Evolutionary conservation across 768 basidiomycete genomes (phyloP).

Genomic region (Cytidiella melzeri): DNA sequence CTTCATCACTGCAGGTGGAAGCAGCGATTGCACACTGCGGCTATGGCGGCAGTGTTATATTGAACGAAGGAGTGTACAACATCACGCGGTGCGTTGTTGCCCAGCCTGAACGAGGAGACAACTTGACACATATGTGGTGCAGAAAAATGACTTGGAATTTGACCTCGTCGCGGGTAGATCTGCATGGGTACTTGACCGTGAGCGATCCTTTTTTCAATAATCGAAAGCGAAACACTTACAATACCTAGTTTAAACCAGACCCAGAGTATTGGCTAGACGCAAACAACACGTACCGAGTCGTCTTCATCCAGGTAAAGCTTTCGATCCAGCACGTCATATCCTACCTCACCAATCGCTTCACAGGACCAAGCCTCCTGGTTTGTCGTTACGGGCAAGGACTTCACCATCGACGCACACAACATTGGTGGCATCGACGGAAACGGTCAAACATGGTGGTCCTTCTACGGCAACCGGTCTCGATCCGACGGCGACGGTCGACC

Average conservation of each 20-base stretch:
- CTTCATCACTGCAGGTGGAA: conserved; percentile 32
- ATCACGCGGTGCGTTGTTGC: conserved; percentile 37
- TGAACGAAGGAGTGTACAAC: conserved; percentile 41
- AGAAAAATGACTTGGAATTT: conserved; percentile 55
- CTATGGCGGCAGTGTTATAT: conserved; percentile 37
- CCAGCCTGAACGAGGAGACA: not conserved
- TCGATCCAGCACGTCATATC: not conserved
- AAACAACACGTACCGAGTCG: conserved; percentile 51
- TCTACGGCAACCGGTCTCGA: conserved; percentile 39
- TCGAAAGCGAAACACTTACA: not conserved
- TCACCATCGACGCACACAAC: conserved; percentile 48
- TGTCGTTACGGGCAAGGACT: conserved; percentile 50
- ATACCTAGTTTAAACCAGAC: conserved; percentile 42
- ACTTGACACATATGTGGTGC: not conserved
- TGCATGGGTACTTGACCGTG: conserved; percentile 38
- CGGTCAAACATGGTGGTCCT: conserved; percentile 58
- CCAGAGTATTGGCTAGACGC: conserved; percentile 51
- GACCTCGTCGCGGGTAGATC: conserved; percentile 35
- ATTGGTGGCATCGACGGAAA: conserved; percentile 54
- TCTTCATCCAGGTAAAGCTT: conserved; percentile 48
- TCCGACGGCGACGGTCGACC: conserved; percentile 54
- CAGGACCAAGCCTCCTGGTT: conserved; percentile 65
- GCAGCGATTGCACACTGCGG: conserved; percentile 45
- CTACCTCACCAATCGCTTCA: not conserved
- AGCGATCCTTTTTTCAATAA: conserved; percentile 6